These are phyloP conservation scores for Solanum chacoense DNA, from an alignment of 305 asterid species.

Conservation along the genomic window DNA sequence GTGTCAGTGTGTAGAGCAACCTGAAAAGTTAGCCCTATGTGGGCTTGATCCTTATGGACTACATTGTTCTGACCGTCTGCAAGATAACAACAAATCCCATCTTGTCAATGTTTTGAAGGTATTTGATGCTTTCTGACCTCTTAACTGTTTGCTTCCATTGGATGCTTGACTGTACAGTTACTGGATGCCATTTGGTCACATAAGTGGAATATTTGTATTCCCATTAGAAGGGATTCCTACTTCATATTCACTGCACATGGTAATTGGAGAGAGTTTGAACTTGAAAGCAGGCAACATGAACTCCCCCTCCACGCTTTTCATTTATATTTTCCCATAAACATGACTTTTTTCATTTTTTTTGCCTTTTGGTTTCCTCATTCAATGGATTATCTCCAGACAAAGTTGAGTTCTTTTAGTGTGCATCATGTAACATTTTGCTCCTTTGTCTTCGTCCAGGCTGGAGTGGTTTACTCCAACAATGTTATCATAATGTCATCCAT, in stretches of 20 bases:
- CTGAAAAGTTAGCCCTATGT: constrained; percentile 74
- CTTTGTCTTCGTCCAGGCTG: constrained; percentile 43
- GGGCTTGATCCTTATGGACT: constrained; percentile 69
- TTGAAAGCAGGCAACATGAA: not conserved
- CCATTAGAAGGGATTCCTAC: not conserved
- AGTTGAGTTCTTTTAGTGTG: not conserved
- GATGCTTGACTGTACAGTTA: not conserved
- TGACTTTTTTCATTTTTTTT: not conserved
- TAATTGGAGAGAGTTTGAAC: not conserved
- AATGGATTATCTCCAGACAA: not conserved
- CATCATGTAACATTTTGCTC: constrained; percentile 1
- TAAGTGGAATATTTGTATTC: not conserved
- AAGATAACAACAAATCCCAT: constrained; percentile 51
- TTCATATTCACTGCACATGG: not conserved
- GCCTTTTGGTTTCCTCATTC: not conserved
- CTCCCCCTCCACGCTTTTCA: not conserved
- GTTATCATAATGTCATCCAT: constrained; percentile 50
- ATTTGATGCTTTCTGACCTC: constrained; percentile 1
- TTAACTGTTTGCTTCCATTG: not conserved
- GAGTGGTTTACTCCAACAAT: constrained; percentile 72
- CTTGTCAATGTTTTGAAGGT: constrained; percentile 80
- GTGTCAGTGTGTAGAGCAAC: constrained; percentile 57
- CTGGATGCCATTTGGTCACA: not conserved
- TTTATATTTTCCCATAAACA: not conserved
- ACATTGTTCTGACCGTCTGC: constrained; percentile 68